Evolutionary conservation across 1,139 yeast genomes (phyloP).

Genomic region (Saccharomyces hybrid): DNA sequence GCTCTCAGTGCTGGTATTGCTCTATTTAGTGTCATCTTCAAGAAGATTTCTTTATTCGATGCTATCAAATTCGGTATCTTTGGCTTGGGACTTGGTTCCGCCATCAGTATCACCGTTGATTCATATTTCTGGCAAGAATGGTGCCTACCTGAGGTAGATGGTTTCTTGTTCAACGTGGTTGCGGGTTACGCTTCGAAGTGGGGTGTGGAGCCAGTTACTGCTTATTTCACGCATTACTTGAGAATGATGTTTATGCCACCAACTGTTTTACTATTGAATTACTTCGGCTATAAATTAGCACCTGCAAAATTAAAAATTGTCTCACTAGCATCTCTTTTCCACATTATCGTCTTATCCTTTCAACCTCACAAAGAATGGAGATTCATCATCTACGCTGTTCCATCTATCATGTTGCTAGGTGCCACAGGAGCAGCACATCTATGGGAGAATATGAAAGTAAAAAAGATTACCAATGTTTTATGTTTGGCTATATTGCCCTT

Average conservation of each 20-base stretch:
- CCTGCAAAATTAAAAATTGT: constrained; percentile 35
- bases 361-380: constrained; percentile 97
- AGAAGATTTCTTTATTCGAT: constrained; percentile 38
- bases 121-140: constrained; percentile 63
- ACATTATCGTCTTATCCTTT: constrained; percentile 55
- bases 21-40: constrained; percentile 35
- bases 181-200: constrained; percentile 67
- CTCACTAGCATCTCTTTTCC: constrained; percentile 45
- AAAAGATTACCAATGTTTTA: constrained; percentile 32
- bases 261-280: constrained; percentile 41
- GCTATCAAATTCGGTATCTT: constrained; percentile 38
- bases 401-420: constrained; percentile 58
- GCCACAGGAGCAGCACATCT: constrained; percentile 53
- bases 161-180: constrained; percentile 67
- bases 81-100: constrained; percentile 52
- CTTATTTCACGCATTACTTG: constrained; percentile 58
- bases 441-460: constrained; percentile 32
- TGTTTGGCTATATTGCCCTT: constrained; percentile 29
- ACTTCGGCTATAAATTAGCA: constrained; percentile 32
- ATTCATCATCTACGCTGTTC: constrained; percentile 68
- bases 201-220: constrained; percentile 73
- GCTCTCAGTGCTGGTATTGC: constrained; percentile 50
- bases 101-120: constrained; percentile 50
- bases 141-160: constrained; percentile 63
- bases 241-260: constrained; percentile 57